These are phyloP conservation scores for Sordariomycetes sp. DNA, from an alignment of 2,329 filamentous ascomycete species.

Conservation along the genomic window DNA sequence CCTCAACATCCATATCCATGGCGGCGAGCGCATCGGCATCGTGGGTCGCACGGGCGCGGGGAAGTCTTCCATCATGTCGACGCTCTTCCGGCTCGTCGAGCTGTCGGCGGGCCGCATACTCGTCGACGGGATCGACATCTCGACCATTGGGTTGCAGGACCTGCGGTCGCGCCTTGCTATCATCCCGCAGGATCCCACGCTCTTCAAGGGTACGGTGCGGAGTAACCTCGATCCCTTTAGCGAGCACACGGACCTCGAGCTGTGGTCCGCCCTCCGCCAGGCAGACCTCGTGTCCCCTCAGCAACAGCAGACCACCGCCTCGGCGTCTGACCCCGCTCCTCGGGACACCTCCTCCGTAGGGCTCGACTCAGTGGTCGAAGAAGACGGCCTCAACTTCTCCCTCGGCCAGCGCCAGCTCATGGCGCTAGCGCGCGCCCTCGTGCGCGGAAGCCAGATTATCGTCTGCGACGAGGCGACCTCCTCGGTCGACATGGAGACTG, in stretches of 20 bases:
- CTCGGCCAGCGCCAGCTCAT: constrained; percentile 91
- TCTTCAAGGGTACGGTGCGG: constrained; percentile 70
- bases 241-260: constrained; percentile 63
- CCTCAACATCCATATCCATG: constrained; percentile 56
- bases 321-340: constrained; percentile 16
- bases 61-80: constrained; percentile 74
- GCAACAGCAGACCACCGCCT: constrained; percentile 22
- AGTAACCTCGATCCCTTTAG: constrained; percentile 71
- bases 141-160: constrained; percentile 61
- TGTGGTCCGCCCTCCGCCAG: constrained; percentile 67
- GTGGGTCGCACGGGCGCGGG: constrained; percentile 73
- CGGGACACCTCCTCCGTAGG: constrained; percentile 42
- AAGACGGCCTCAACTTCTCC: constrained; percentile 92
- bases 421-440: constrained; percentile 82
- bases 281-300: constrained; percentile 50
- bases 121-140: constrained; percentile 57
- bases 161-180: constrained; percentile 66
- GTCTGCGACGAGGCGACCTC: constrained; percentile 95
- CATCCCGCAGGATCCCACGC: constrained; percentile 73
- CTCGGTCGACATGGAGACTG: constrained; percentile 89
- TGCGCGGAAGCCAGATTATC: constrained; percentile 80
- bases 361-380: constrained; percentile 76
- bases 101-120: constrained; percentile 47
- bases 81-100: constrained; percentile 65
- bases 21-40: constrained; percentile 69